Evolutionary conservation across 306 rosid genomes (phyloP).

Genomic region (Dicorynia guianensis): DNA sequence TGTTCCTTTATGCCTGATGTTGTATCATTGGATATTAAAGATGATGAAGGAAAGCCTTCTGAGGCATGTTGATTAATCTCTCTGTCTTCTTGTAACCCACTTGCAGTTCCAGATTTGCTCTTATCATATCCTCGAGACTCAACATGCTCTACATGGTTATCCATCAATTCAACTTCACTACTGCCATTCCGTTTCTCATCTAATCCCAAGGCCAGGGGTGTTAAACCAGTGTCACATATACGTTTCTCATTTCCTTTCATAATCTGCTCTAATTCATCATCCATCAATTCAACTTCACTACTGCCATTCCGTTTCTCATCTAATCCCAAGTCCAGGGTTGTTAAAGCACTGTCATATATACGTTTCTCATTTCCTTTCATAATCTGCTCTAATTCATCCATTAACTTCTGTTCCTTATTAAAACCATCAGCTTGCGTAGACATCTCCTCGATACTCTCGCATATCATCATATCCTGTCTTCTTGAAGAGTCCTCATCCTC

Average conservation of each 20-base stretch:
- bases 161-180: constrained; percentile 31
- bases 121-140: constrained; percentile 34
- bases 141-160: constrained; percentile 43
- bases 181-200: constrained; percentile 23
- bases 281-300: constrained; percentile 45
- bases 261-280: no score
- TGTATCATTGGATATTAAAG: constrained; percentile 32
- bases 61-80: constrained; percentile 41
- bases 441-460: constrained; percentile 11
- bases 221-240: no score
- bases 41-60: constrained; percentile 11
- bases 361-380: constrained; percentile 52
- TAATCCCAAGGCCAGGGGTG: background rate
- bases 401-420: constrained; percentile 36
- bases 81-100: constrained; percentile 28
- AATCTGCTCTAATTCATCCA: constrained; percentile 39
- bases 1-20: constrained; percentile 27
- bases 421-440: constrained; percentile 28
- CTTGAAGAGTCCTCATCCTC: constrained; percentile 30
- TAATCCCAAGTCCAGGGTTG: constrained; percentile 16
- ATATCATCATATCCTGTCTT: constrained; percentile 4
- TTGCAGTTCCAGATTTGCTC: constrained; percentile 29
- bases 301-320: constrained; percentile 39
- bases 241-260: no score
- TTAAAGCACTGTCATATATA: constrained; percentile 39